Percentiles rank a stretch among this genome's conserved stretches.
These are phyloP conservation scores for Corrigiola litoralis DNA, from an alignment of 179 eudicot species.

Conservation along the genomic window DNA sequence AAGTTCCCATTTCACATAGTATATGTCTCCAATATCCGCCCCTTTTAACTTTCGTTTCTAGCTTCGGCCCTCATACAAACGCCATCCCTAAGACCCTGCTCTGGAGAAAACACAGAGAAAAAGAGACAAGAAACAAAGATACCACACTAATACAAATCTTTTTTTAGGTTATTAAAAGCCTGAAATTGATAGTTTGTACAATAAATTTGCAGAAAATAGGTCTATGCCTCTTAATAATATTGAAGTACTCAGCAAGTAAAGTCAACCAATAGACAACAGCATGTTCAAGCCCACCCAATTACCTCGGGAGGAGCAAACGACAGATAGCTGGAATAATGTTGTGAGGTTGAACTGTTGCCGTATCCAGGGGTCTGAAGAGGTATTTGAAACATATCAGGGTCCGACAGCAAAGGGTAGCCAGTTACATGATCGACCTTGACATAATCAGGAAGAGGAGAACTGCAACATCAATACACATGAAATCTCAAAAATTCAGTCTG, in stretches of 20 bases:
- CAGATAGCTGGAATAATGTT: slow-evolving; percentile 50
- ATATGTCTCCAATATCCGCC: too few species aligned
- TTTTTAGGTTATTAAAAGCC: too few species aligned
- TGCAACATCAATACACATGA: slow-evolving; percentile 26
- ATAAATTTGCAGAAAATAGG: too few species aligned
- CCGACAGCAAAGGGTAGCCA: slow-evolving; percentile 66
- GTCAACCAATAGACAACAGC: background rate
- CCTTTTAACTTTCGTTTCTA: too few species aligned
- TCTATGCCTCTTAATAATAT: too few species aligned
- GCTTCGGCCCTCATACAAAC: too few species aligned
- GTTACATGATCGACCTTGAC: slow-evolving; percentile 46
- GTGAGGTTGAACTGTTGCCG: slow-evolving; percentile 22
- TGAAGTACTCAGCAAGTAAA: background rate
- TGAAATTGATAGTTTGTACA: too few species aligned
- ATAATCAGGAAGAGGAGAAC: slow-evolving; percentile 64
- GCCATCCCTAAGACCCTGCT: too few species aligned
- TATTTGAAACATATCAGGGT: slow-evolving; percentile 47
- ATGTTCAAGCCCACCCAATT: slow-evolving; percentile 5
- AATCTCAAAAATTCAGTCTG: slow-evolving; percentile 1
- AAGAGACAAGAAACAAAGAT: too few species aligned
- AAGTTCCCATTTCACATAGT: too few species aligned
- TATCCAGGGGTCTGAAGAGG: slow-evolving; percentile 58
- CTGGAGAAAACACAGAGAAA: too few species aligned
- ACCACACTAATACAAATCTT: too few species aligned
- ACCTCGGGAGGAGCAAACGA: slow-evolving; percentile 98